phyloP scores from a whole-genome alignment of 2,329 filamentous ascomycete species.

The Alternaria brassicicola region DNA sequence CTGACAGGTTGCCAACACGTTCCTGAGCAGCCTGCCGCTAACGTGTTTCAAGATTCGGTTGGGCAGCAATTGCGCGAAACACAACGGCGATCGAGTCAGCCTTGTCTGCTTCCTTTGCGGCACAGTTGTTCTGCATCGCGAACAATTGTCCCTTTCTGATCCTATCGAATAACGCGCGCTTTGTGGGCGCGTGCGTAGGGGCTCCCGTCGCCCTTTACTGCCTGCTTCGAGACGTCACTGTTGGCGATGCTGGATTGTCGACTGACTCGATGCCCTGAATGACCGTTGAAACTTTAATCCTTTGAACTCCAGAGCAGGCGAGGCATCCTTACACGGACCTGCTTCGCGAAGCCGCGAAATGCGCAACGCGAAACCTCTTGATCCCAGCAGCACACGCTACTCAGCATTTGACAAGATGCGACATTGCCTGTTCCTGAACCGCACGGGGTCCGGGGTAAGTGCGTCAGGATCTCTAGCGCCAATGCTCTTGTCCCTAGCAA shows the following conservation, averaged over 20 bases:
- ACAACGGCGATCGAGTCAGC: constrained; percentile 18
- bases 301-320: constrained; percentile 6
- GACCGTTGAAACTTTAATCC: constrained; percentile 30
- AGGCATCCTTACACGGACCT: constrained; percentile 11
- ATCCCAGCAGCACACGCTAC: constrained; percentile 13
- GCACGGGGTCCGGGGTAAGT: constrained; percentile 8
- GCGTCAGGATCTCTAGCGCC: constrained; percentile 2
- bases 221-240: constrained; percentile 9
- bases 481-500: constrained; percentile 8
- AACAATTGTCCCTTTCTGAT: constrained; percentile 11
- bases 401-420: constrained; percentile 9
- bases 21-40: constrained; percentile 21
- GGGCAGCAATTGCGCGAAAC: constrained; percentile 15
- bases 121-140: constrained; percentile 15
- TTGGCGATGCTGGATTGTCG: background rate
- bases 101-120: constrained; percentile 14
- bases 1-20: constrained; percentile 14
- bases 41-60: constrained; percentile 20
- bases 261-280: constrained; percentile 26
- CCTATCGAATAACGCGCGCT: constrained; percentile 30
- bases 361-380: constrained; percentile 13
- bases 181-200: constrained; percentile 28
- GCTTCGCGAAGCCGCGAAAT: constrained; percentile 9
- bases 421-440: constrained; percentile 12
- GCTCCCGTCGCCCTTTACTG: constrained; percentile 10